Conservation (phyloP, 805 yeast genomes). For the Pichia insulana region DNA sequence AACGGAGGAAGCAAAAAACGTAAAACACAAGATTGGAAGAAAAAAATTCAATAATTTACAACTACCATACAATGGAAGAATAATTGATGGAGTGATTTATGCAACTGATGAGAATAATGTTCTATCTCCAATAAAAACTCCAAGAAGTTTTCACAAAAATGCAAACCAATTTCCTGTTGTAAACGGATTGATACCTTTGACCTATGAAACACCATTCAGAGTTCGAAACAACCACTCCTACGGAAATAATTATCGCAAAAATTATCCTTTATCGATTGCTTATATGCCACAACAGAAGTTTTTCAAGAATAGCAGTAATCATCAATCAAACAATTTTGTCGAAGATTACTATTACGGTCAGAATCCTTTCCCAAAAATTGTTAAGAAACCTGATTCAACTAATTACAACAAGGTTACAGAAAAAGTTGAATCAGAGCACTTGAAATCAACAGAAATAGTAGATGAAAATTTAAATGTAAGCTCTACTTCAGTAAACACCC, state of each 20-base stretch:
- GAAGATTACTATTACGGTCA: constrained; percentile 5
- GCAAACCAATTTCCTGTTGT: background rate
- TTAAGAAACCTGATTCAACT: background rate
- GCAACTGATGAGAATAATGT: background rate
- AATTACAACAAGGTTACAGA: background rate
- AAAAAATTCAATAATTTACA: too few species aligned
- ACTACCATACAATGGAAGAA: background rate
- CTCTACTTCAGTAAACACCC: background rate
- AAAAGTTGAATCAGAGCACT: background rate
- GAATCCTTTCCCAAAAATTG: constrained; percentile 10
- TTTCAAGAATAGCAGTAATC: background rate
- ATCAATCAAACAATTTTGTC: constrained; percentile 1
- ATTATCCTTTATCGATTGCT: background rate
- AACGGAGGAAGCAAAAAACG: too few species aligned
- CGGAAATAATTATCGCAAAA: background rate
- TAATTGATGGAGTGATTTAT: constrained; percentile 1
- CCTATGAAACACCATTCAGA: constrained; percentile 1
- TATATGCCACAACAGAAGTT: background rate
- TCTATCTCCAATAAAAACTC: background rate
- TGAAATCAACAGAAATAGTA: background rate
- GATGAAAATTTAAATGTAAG: background rate
- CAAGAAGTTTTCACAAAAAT: background rate
- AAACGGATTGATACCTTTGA: constrained; percentile 1
- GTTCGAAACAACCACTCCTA: constrained; percentile 3
- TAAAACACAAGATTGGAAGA: too few species aligned